Evolutionary conservation across 2,329 filamentous ascomycete species (phyloP).

Genomic region (Ophiostoma australiae): DNA sequence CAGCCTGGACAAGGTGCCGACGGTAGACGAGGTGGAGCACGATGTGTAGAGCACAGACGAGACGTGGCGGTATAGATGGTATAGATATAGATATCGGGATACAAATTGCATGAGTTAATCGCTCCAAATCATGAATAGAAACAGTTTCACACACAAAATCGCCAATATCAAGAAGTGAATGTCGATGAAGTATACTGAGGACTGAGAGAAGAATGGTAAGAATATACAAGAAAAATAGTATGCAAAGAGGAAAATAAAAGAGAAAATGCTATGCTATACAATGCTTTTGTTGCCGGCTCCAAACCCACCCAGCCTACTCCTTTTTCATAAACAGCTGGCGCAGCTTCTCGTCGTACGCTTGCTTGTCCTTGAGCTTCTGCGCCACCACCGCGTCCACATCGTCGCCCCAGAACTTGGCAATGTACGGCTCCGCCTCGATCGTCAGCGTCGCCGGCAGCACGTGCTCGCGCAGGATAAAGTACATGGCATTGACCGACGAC

Average conservation of each 20-base stretch:
- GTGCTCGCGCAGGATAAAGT: slow-evolving; percentile 10
- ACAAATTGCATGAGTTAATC: slow-evolving; percentile 3
- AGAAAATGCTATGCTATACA: background rate
- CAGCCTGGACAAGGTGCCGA: slow-evolving; percentile 30
- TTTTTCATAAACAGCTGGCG: background rate
- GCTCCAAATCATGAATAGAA: background rate
- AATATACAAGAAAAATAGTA: background rate
- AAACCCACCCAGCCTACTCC: background rate
- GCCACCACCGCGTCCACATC: slow-evolving; percentile 14
- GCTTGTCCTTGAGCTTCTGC: slow-evolving; percentile 9
- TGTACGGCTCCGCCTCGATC: slow-evolving; percentile 9
- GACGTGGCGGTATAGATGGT: slow-evolving; percentile 20
- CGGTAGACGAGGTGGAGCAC: slow-evolving; percentile 32
- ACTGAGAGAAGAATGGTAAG: slow-evolving; percentile 1
- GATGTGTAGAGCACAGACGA: slow-evolving; percentile 27
- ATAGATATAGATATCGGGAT: slow-evolving; percentile 16
- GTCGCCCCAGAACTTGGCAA: slow-evolving; percentile 11
- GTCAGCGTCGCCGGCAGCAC: slow-evolving; percentile 13
- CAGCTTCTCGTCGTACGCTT: slow-evolving; percentile 5
- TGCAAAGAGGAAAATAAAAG: background rate
- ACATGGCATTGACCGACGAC: slow-evolving; percentile 17
- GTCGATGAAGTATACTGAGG: background rate
- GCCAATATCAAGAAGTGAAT: background rate
- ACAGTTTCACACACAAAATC: background rate
- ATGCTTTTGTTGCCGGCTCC: background rate